Percentiles rank a stretch among this genome's conserved stretches.
Evolutionary conservation across 2,329 filamentous ascomycete species (phyloP).

Genomic region (Blastomyces gilchristii): DNA sequence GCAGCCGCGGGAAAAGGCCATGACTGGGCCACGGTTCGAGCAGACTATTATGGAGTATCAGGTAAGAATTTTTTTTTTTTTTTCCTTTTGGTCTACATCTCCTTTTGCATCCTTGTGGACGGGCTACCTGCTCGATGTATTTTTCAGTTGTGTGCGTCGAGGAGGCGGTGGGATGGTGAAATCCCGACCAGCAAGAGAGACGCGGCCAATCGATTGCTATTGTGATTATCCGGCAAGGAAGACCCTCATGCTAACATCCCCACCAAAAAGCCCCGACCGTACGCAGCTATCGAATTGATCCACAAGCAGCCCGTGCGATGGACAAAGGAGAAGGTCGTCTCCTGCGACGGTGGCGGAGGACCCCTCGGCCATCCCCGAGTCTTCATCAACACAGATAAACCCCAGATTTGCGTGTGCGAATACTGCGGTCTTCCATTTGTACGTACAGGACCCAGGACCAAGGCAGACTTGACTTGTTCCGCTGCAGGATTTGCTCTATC

Average conservation of each 20-base stretch:
- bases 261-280: conserved; percentile 64
- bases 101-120: background rate
- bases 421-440: conserved; percentile 95
- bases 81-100: background rate
- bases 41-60: conserved; percentile 89
- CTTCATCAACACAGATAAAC: conserved; percentile 98
- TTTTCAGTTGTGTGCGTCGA: background rate
- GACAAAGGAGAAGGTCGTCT: conserved; percentile 70
- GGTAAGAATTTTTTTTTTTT: conserved; percentile 45
- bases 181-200: no score
- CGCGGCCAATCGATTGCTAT: background rate
- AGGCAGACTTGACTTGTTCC: no score
- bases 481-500: background rate
- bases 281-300: conserved; percentile 87
- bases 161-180: background rate
- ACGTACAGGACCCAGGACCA: conserved; percentile 32
- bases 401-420: conserved; percentile 77
- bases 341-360: conserved; percentile 87
- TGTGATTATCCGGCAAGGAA: background rate
- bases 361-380: conserved; percentile 82
- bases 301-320: conserved; percentile 92
- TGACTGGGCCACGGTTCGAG: conserved; percentile 92
- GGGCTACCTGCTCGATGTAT: background rate
- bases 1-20: conserved; percentile 66
- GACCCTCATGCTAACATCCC: conserved; percentile 9